Evolutionary conservation across 2,329 filamentous ascomycete genomes (phyloP), one percentile per base, ranked within the genome.

Genomic region (Arthroderma sp.): DNA sequence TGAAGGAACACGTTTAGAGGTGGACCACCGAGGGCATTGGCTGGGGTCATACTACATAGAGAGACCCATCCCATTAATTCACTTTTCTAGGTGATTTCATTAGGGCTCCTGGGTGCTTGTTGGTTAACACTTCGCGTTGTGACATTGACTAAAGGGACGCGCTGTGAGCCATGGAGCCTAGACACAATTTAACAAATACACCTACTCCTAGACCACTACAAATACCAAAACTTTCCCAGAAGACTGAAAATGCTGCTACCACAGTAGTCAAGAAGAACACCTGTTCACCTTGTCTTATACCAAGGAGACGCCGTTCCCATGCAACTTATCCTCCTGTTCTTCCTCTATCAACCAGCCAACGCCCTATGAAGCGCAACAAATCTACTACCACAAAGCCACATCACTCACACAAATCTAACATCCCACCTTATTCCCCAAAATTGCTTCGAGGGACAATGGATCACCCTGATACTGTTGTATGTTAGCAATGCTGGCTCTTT

Each of bases 1-100:
- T 61, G 38, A 57, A 33, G 31, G 60, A 63, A 35, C 61, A 62
- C 55, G 60, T 63, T 25, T 63, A 57, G 56, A 33, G 8, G 19
- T 19, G 4, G 38, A 51, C 23, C 44, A 17, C 3, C 3, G 25
- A 8, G 44, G 25, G 21, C n/a, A n/a, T n/a, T n/a, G 11, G 8
- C 13, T 13, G 11, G 11, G 2, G 21, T 4, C 41, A 2, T 44
- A 11, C 21, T 28, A 25, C 19, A 43, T 19, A 44, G 15, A 44
- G 19, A 23, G 23, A 7, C 8, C 11, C 4, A 44, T 23, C 9
- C n/a, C 21, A 17, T 15, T 19, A 2, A 33, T 7, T 25, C 7
- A 13, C 44, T 13, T 17, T 51, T 33, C 15, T n/a, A 17, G 25
- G 11, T 7, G 19, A 5, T 31, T 31, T 19, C n/a, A 25, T 33